Percentiles rank a stretch among this genome's conserved stretches.
These are phyloP conservation scores for Lasiodiplodia sp. DNA, from an alignment of 2,329 filamentous ascomycete genomes.

Conservation along the genomic window DNA sequence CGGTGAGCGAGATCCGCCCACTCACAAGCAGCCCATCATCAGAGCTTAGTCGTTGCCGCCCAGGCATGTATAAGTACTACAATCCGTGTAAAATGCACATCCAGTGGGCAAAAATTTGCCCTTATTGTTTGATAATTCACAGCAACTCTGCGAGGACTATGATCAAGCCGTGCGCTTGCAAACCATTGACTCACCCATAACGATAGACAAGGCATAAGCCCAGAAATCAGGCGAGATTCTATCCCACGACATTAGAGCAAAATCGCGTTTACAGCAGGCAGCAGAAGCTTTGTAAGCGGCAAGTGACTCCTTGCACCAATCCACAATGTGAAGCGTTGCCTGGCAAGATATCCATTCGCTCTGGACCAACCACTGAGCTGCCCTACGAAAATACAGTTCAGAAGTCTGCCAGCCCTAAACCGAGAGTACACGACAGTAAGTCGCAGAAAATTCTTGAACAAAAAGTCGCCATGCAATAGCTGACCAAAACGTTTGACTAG, in stretches of 20 bases:
- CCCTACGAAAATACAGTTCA: background rate
- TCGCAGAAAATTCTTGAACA: background rate
- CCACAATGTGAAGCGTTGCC: background rate
- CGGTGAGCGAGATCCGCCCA: slow-evolving; percentile 23
- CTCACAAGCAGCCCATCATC: background rate
- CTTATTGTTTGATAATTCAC: too few species aligned
- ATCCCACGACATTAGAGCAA: background rate
- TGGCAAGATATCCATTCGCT: background rate
- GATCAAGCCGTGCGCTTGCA: background rate
- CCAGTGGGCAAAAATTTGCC: background rate
- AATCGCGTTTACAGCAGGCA: background rate
- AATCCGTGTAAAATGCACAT: background rate
- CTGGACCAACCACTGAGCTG: slow-evolving; percentile 5
- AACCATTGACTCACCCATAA: background rate
- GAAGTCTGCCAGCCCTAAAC: background rate
- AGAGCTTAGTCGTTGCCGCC: slow-evolving; percentile 3
- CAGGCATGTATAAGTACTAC: background rate
- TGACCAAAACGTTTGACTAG: background rate
- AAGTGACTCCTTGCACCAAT: background rate
- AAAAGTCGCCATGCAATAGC: background rate
- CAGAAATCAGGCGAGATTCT: background rate
- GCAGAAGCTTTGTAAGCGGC: background rate
- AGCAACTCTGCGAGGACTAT: too few species aligned
- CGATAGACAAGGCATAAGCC: background rate
- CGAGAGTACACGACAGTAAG: background rate